Percentiles rank a stretch among this genome's conserved stretches.
Conservation (phyloP, 257 asterid genomes). For the Solanum paucissectum region DNA sequence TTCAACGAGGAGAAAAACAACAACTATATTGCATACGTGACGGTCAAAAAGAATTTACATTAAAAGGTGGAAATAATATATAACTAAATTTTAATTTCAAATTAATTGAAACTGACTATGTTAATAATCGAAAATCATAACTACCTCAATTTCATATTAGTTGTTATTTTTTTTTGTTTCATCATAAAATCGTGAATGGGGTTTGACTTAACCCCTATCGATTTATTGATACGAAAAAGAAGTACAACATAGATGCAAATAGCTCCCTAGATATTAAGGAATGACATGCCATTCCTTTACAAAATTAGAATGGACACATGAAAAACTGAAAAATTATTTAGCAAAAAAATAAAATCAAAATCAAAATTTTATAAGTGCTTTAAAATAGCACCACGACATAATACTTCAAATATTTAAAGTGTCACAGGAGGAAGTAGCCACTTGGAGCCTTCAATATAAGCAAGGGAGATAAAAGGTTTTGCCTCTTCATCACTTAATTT, state of each 20-base stretch:
- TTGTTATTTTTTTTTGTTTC: neutral
- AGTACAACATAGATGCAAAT: neutral
- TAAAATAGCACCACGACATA: neutral
- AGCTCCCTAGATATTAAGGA: neutral
- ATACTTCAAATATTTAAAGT: neutral
- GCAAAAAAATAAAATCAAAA: neutral
- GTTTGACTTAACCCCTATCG: neutral
- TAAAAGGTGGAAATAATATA: neutral
- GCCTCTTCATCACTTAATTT: conserved; percentile 26
- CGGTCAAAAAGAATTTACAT: neutral
- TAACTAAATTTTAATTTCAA: neutral
- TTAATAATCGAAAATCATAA: no score
- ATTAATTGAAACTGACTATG: neutral
- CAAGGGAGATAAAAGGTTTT: conserved; percentile 32
- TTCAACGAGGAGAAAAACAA: neutral
- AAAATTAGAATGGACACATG: no score
- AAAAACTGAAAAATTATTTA: neutral
- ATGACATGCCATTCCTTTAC: neutral
- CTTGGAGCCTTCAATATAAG: conserved; percentile 34
- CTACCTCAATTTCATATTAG: neutral
- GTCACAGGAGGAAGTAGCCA: conserved; percentile 63
- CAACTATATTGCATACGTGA: neutral
- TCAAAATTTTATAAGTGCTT: neutral
- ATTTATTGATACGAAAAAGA: neutral
- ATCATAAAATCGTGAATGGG: neutral